Conservation (phyloP, 2,329 filamentous ascomycete species). For the Fusarium keratoplasticum region DNA sequence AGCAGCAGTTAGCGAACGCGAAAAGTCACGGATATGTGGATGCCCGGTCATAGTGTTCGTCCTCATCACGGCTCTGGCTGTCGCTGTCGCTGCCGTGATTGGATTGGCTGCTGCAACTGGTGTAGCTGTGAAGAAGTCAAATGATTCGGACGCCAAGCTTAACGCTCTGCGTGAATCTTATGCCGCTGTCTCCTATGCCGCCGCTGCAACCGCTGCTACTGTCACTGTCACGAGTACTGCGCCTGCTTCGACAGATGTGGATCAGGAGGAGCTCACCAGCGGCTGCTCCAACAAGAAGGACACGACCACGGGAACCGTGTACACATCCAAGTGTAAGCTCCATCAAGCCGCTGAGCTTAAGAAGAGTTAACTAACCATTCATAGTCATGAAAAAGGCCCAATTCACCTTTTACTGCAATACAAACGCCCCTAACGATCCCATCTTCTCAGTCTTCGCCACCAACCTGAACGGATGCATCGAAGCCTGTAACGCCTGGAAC, state of each 20-base stretch:
- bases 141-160: constrained; percentile 49
- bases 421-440: constrained; percentile 52
- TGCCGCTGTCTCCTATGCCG: neutral
- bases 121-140: constrained; percentile 54
- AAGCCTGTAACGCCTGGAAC: constrained; percentile 57
- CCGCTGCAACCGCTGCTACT: neutral
- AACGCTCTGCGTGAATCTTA: constrained; percentile 22
- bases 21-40: neutral
- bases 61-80: constrained; percentile 51
- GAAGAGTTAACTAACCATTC: neutral
- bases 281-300: constrained; percentile 53
- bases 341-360: too few species aligned
- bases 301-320: constrained; percentile 46
- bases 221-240: neutral
- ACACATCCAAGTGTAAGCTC: constrained; percentile 17
- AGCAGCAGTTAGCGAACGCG: neutral
- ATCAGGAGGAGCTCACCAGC: constrained; percentile 48
- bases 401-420: constrained; percentile 59
- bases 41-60: constrained; percentile 54
- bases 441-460: constrained; percentile 56
- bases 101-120: constrained; percentile 59
- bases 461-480: constrained; percentile 59
- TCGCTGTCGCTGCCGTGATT: constrained; percentile 55
- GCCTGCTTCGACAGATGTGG: neutral
- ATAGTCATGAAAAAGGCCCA: constrained; percentile 49